Evolutionary conservation across 805 yeast species (phyloP).

Genomic region (Alloascoidea africana): DNA sequence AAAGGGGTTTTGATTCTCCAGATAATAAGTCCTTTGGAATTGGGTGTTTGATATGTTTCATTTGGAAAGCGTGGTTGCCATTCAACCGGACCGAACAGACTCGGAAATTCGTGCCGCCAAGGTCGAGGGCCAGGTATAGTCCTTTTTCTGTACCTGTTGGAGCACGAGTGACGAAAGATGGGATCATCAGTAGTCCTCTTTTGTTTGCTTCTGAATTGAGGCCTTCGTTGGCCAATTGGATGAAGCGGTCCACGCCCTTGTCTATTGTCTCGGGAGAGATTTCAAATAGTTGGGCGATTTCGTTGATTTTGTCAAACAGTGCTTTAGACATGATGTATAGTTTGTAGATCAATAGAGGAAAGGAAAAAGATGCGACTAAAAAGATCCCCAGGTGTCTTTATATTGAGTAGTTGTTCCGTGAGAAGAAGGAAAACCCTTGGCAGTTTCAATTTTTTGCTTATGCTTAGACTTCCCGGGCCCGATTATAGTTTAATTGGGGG

Average conservation of each 20-base stretch:
- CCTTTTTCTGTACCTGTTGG: constrained; percentile 85
- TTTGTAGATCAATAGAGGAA: too few relatives aligned
- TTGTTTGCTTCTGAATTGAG: constrained; percentile 11
- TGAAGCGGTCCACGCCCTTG: constrained; percentile 10
- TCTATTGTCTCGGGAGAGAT: constrained; percentile 10
- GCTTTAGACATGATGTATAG: too few relatives aligned
- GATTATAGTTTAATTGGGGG: too few relatives aligned
- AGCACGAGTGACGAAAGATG: constrained; percentile 70
- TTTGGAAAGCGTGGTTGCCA: constrained; percentile 50
- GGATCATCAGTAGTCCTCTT: constrained; percentile 54
- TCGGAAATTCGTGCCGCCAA: constrained; percentile 94
- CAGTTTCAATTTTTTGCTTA: too few relatives aligned
- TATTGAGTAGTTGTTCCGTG: too few relatives aligned
- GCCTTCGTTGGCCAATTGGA: constrained; percentile 15
- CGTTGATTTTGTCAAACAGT: constrained; percentile 6
- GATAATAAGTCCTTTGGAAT: constrained; percentile 68
- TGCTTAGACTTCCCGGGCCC: too few relatives aligned
- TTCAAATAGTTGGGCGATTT: constrained; percentile 10
- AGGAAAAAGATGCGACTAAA: too few relatives aligned
- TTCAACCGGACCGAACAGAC: constrained; percentile 71
- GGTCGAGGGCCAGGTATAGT: constrained; percentile 73
- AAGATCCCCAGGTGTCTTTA: too few relatives aligned
- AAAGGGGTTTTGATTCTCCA: constrained; percentile 49
- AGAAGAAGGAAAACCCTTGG: too few relatives aligned
- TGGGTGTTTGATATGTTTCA: constrained; percentile 63